Conservation (phyloP, 2,329 filamentous ascomycete genomes). For the Verticillium alfalfae region DNA sequence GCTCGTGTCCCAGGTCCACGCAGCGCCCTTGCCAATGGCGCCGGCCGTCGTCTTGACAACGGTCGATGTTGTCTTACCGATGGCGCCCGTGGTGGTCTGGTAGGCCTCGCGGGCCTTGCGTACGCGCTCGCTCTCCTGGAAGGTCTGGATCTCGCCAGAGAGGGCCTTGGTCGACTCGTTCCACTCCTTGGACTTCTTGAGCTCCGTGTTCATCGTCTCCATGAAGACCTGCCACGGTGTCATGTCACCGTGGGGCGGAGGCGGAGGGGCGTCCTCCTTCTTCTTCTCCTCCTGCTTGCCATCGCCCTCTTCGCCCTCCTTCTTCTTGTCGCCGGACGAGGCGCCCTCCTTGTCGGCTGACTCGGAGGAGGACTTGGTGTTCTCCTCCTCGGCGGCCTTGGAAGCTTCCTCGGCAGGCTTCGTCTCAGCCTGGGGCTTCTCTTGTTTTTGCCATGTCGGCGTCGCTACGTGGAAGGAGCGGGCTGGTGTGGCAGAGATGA, state of each 20-base stretch:
- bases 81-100: conserved; percentile 76
- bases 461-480: conserved; percentile 32
- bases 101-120: conserved; percentile 82
- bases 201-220: conserved; percentile 90
- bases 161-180: conserved; percentile 97
- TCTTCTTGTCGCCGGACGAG: conserved; percentile 18
- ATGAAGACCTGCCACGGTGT: conserved; percentile 98
- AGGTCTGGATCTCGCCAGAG: conserved; percentile 80
- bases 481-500: conserved; percentile 24
- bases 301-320: conserved; percentile 21
- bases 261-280: conserved; percentile 66
- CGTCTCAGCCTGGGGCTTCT: conserved; percentile 23
- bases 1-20: conserved; percentile 95
- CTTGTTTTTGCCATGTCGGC: conserved; percentile 22
- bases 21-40: conserved; percentile 82
- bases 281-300: conserved; percentile 38
- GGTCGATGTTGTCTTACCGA: conserved; percentile 70
- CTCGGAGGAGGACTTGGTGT: conserved; percentile 26
- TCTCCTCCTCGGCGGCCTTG: conserved; percentile 32
- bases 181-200: conserved; percentile 98
- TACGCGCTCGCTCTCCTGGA: conserved; percentile 88
- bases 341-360: conserved; percentile 17
- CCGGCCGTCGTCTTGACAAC: conserved; percentile 82
- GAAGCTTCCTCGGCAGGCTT: conserved; percentile 17
- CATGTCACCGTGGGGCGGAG: conserved; percentile 96